Base-by-base conservation (phyloP, 148 eudicot genomes). In the Heliosperma pusillum region DNA sequence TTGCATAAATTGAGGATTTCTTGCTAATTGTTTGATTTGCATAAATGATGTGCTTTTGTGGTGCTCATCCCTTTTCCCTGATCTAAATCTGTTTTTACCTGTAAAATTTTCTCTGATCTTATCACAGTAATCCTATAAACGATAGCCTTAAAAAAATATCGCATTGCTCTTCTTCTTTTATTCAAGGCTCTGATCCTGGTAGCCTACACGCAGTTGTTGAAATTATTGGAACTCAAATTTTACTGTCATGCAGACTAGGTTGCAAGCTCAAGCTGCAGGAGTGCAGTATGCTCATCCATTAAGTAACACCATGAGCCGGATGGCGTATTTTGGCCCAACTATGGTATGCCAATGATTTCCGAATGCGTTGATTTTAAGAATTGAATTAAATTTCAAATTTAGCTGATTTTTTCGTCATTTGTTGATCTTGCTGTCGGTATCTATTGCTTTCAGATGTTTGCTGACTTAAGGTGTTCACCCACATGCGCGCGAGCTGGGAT, bases 191-290 rank as follows among this genome's bases (percentile, higher is more conserved):
- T 9, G 16, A 47, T 1, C 16, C 45, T 65, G 8, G 53, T 47
- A 47, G 53, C 55, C 55, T 50, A 50, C 11, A 12, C 9, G 27
- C 10, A 22, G 29, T 24, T 1, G 64, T 59, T 15, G 64, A 24
- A 2, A 9, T 59, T 25, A 9, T 47, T 2, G 64, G 61, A 3
- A 57, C 7, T 10, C 66, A 6, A 20, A 7, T 68, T 19, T 5
- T 52, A 22, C 73, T 65, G n/a, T 71, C 64, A 73, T 66, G 45
- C 92, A 95, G 99, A 95, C 99, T 73, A 92, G 99, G 85, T 78
- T 95, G 88, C 99, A 95, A 84, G 96, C 97, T 70, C 99, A 95
- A 82, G 99, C 99, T 66, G 99, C 99, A 20, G 99, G 99, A 79
- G 92, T 79, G 72, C 81, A 84, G 59, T 87, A 95, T 73, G 84